These are phyloP conservation scores for Ottelia alismoides DNA, from an alignment of 106 monocot genomes.

Conservation along the genomic window DNA sequence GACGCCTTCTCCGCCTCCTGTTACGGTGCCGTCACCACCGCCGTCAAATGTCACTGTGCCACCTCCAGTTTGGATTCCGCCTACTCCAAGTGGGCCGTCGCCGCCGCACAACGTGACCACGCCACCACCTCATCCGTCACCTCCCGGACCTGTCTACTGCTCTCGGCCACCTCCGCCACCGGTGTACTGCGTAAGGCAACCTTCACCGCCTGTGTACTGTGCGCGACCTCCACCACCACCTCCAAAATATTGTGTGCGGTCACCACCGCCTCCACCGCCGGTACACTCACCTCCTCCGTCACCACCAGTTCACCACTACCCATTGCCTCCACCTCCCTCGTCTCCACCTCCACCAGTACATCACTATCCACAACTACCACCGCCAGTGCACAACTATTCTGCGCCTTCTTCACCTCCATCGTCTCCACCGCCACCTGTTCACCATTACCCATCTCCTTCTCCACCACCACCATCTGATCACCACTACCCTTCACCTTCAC, in stretches of 20 bases:
- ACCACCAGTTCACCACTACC: background rate
- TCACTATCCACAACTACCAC: constrained; percentile 18
- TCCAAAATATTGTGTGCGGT: background rate
- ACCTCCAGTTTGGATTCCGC: background rate
- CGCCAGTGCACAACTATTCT: background rate
- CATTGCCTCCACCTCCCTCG: constrained; percentile 1
- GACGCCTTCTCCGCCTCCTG: background rate
- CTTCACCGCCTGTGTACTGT: background rate
- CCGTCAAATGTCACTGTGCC: background rate
- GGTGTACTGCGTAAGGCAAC: background rate
- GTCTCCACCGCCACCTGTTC: constrained; percentile 13
- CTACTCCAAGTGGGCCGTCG: background rate
- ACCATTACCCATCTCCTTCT: background rate
- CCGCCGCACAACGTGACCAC: background rate
- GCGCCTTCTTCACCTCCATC: constrained; percentile 15
- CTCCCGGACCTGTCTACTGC: background rate
- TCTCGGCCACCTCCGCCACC: background rate
- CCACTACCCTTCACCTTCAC: background rate
- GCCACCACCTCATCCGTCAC: background rate
- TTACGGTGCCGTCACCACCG: background rate
- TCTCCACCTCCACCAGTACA: constrained; percentile 1
- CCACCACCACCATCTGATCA: constrained; percentile 1
- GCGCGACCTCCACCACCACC: constrained; percentile 4
- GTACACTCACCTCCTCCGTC: background rate
- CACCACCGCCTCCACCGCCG: background rate